Evolutionary conservation across 257 asterid species (phyloP).

Genomic region (Apocynum venetum): DNA sequence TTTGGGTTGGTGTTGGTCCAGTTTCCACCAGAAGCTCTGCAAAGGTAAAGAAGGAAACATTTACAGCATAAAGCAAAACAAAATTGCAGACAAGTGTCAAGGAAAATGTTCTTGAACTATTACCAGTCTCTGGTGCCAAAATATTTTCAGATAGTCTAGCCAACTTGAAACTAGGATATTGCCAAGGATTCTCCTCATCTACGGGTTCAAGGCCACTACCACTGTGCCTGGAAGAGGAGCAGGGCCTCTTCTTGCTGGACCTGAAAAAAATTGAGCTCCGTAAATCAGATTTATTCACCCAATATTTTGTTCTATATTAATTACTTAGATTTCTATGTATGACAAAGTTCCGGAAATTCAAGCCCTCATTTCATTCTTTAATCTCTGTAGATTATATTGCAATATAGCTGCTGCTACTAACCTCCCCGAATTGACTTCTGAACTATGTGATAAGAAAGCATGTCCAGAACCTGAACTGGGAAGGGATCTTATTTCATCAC

Average conservation of each 20-base stretch:
- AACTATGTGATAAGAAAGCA: slow-evolving; percentile 31
- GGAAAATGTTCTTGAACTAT: not conserved
- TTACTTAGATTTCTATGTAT: not conserved
- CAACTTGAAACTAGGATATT: slow-evolving; percentile 51
- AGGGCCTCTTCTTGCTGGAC: slow-evolving; percentile 62
- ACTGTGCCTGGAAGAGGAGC: slow-evolving; percentile 57
- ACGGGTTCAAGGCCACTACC: slow-evolving; percentile 76
- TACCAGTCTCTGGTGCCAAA: slow-evolving; percentile 46
- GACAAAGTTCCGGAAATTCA: not conserved
- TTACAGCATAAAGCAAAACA: not conserved
- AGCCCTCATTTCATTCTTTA: not conserved
- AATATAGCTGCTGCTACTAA: slow-evolving; percentile 24
- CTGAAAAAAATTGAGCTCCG: slow-evolving; percentile 31
- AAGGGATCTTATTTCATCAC: slow-evolving; percentile 56
- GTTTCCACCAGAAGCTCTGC: slow-evolving; percentile 82
- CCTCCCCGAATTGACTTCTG: slow-evolving; percentile 66
- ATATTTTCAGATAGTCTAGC: slow-evolving; percentile 43
- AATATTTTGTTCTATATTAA: not conserved
- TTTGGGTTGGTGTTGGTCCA: slow-evolving; percentile 85
- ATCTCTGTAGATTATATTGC: not conserved
- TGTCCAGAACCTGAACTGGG: slow-evolving; percentile 83
- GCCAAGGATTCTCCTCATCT: slow-evolving; percentile 67
- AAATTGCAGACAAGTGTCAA: not conserved
- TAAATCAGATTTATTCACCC: not conserved
- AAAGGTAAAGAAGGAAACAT: slow-evolving; percentile 5